phyloP scores from a whole-genome alignment of 352 stramenopile genomes.

The Globisporangium middletonii region DNA sequence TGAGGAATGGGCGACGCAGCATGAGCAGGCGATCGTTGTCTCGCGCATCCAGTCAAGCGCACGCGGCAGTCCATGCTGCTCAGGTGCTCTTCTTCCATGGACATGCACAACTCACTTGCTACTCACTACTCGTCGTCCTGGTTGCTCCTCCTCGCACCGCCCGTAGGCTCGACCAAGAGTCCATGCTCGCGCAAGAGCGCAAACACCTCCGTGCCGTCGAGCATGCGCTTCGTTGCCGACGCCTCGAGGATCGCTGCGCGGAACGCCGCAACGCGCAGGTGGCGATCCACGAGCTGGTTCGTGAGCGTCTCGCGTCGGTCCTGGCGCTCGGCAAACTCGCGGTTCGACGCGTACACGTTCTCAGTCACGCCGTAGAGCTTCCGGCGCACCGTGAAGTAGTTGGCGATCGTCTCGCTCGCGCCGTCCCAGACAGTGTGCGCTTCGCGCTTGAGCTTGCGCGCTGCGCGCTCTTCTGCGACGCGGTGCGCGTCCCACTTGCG shows the following conservation, averaged over 20 bases:
- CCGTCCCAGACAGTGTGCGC: slow-evolving; percentile 18
- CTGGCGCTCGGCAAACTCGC: slow-evolving; percentile 31
- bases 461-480: slow-evolving; percentile 35
- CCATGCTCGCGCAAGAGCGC: slow-evolving; percentile 37
- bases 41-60: too few relatives aligned
- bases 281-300: slow-evolving; percentile 27
- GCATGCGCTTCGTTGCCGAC: slow-evolving; percentile 32
- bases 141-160: too few relatives aligned
- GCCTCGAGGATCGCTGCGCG: slow-evolving; percentile 36
- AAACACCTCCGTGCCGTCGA: slow-evolving; percentile 47
- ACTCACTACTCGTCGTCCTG: too few relatives aligned
- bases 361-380: slow-evolving; percentile 67
- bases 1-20: too few relatives aligned
- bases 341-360: slow-evolving; percentile 58
- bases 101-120: too few relatives aligned
- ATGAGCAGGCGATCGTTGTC: too few relatives aligned
- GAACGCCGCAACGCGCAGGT: slow-evolving; percentile 27
- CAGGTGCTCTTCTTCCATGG: too few relatives aligned
- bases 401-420: slow-evolving; percentile 35
- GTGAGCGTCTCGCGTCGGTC: slow-evolving; percentile 19
- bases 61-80: too few relatives aligned
- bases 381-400: slow-evolving; percentile 29
- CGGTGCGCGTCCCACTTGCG: slow-evolving; percentile 46
- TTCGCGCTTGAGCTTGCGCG: slow-evolving; percentile 40
- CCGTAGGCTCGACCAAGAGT: slow-evolving; percentile 5